Evolutionary conservation across 495 filamentous ascomycete species (phyloP), one percentile per base, ranked within the genome.

Genomic region (Daldinia vernicosa): DNA sequence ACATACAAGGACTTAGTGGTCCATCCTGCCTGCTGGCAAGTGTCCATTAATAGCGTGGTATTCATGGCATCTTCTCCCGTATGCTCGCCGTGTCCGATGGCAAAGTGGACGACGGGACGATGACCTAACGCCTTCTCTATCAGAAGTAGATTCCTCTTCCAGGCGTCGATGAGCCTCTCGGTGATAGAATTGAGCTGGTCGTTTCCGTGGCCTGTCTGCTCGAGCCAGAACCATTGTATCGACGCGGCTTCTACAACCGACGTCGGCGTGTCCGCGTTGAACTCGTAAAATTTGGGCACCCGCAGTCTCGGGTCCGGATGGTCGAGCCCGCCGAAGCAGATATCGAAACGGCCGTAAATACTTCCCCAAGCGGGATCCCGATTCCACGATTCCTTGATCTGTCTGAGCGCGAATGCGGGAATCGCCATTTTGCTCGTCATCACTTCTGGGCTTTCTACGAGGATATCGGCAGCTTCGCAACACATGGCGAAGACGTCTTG

Each of bases 401-500:
- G 47, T 4, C 22, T n/a, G 1, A 63, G 60, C 0, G 60, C 60
- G 22, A 63, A 63, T 35, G 32, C 47, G 0, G 60, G 60, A 11
- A 63, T 63, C 11, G 50, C 60, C 60, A 63, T 63, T 24, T 63
- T 63, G 47, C 50, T 17, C 1, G 60, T 63, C 33, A 63, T 54
- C 4, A 63, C 3, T 7, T 63, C 60, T 0, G 50, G 60, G 14
- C 12, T 50, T 19, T 53, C 50, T 1, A 63, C 17, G 14, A 63
- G 32, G 17, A 40, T 40, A 8, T 63, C 60, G 32, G 60, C 43
- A 4, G 60, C 60, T n/a, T 63, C 60, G 24, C 60, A 54, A 17
- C 60, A 63, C 60, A 63, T 63, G 50, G n/a, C 60, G 11, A 54
- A 63, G 50, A 63, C 60, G 32, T 53, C 47, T 17, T 63, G 32